Conservation (phyloP, 345 rosid species). For the Pseudoturritis turrita region DNA sequence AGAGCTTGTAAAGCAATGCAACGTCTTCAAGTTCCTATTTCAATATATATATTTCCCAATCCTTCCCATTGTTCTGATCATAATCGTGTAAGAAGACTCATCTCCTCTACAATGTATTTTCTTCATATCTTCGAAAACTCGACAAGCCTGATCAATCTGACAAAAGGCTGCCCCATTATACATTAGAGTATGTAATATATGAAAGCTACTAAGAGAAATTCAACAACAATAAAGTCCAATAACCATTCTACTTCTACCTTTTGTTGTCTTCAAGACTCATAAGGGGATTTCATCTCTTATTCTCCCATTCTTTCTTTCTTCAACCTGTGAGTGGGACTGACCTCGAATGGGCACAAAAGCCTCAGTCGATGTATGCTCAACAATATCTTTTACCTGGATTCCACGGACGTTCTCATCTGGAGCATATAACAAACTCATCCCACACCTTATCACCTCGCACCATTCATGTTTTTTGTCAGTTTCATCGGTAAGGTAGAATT, state of each 20-base stretch:
- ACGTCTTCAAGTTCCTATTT: neutral
- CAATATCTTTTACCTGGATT: neutral
- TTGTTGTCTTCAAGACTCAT: neutral
- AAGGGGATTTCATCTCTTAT: slow-evolving; percentile 7
- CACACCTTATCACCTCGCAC: no score
- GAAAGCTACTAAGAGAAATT: neutral
- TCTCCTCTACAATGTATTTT: slow-evolving; percentile 61
- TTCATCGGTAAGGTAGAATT: no score
- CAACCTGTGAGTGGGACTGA: neutral
- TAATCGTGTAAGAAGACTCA: slow-evolving; percentile 74
- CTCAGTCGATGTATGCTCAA: neutral
- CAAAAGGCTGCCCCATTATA: slow-evolving; percentile 63
- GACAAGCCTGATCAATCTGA: slow-evolving; percentile 68
- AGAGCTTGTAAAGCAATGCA: neutral
- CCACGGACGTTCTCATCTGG: slow-evolving; percentile 22
- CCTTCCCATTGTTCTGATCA: slow-evolving; percentile 78
- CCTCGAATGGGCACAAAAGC: neutral
- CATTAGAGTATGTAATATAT: slow-evolving; percentile 3
- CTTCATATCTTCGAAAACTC: slow-evolving; percentile 83
- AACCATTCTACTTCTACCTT: slow-evolving; percentile 10
- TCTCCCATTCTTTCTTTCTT: slow-evolving; percentile 5
- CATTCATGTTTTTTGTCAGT: no score
- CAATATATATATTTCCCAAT: slow-evolving; percentile 42
- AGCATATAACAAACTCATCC: no score
- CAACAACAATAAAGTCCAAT: neutral